phyloP scores from a whole-genome alignment of 2,329 filamentous ascomycete species.

The Madurella fahalii region DNA sequence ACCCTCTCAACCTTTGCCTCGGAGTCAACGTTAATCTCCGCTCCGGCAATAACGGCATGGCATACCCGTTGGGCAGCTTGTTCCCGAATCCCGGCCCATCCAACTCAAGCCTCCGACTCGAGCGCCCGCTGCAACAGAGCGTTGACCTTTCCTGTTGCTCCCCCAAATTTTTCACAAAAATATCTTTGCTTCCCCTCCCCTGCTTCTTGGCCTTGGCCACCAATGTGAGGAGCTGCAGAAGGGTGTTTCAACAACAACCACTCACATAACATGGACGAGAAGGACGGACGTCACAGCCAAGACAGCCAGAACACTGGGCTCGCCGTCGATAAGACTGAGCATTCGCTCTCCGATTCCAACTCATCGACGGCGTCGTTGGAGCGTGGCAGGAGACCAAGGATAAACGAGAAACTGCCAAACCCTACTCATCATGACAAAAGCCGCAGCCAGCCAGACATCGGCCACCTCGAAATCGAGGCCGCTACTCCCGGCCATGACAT shows the following conservation, averaged over 20 bases:
- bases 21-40: conserved; percentile 7
- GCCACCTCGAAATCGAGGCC: conserved; percentile 31
- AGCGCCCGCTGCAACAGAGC: too few relatives aligned
- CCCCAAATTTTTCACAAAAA: background rate
- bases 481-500: conserved; percentile 26
- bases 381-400: background rate
- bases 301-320: background rate
- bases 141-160: too few relatives aligned
- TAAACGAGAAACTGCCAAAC: background rate
- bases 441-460: conserved; percentile 24
- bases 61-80: background rate
- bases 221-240: background rate
- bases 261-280: conserved; percentile 4
- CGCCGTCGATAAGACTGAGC: background rate
- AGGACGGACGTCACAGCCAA: background rate
- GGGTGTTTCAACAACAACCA: background rate
- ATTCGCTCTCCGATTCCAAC: conserved; percentile 6
- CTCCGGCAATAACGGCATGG: conserved; percentile 11
- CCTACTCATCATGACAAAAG: background rate
- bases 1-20: too few relatives aligned
- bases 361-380: conserved; percentile 1
- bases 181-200: background rate
- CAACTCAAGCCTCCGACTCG: background rate
- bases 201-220: background rate
- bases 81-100: background rate